phyloP scores from a whole-genome alignment of 2,329 filamentous ascomycete species.

The Trichoderma aggressivum region DNA sequence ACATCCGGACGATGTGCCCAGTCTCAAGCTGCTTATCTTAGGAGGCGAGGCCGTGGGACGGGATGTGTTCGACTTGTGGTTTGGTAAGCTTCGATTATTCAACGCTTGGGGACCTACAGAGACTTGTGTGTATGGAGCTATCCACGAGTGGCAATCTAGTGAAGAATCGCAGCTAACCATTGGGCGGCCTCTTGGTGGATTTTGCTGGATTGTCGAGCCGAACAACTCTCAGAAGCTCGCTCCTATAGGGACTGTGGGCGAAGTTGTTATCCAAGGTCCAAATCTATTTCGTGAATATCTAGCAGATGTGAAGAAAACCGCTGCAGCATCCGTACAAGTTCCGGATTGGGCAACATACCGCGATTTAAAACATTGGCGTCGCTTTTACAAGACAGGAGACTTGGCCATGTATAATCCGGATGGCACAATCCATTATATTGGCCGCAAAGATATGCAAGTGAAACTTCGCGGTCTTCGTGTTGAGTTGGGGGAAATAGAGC shows the following conservation, averaged over 20 bases:
- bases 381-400: constrained; percentile 14
- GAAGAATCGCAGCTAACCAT: constrained; percentile 4
- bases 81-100: not conserved
- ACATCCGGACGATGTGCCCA: not conserved
- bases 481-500: constrained; percentile 10
- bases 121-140: constrained; percentile 11
- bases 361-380: not conserved
- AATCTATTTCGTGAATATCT: constrained; percentile 11
- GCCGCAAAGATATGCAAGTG: constrained; percentile 2
- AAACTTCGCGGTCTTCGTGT: constrained; percentile 6
- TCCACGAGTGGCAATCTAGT: not conserved
- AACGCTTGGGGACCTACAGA: constrained; percentile 14
- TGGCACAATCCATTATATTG: not conserved
- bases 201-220: constrained; percentile 18
- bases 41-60: constrained; percentile 1
- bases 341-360: not conserved
- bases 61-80: constrained; percentile 2
- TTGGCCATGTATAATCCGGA: constrained; percentile 2
- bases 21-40: not conserved
- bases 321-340: not conserved
- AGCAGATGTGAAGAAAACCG: not conserved
- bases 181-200: constrained; percentile 1
- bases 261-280: constrained; percentile 13
- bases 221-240: not conserved
- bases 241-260: constrained; percentile 9